Evolutionary conservation across 345 rosid genomes (phyloP), one percentile per base, ranked within the genome.

Genomic region (Cardamine resedifolia): DNA sequence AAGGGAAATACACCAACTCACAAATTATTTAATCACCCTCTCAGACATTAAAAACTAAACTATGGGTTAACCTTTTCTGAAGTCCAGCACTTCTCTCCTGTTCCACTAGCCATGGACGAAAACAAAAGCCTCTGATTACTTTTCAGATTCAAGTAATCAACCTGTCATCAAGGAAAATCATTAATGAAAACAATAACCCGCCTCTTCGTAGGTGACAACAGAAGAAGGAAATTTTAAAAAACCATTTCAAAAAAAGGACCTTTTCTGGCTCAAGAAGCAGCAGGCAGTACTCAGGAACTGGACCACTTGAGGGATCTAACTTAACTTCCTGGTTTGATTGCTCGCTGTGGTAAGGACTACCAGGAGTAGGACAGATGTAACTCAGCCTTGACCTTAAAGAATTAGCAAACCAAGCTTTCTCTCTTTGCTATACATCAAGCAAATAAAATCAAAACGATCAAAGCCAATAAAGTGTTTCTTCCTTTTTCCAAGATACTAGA

Each of bases 71-170:
- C 79, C 73, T 68, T 85, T 83, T 81, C 88, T 48, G 81, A 78
- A 73, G 85, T 81, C 97, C 96, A 89, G 72, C 71, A 67, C 58
- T 84, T 86, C 60, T 68, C 85, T 76, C 83, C 87, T 50, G 68
- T 52, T 57, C 58, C 76, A 66, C 70, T 78, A 65, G 36, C 64
- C 30, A 45, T 80, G 4, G 82, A 84, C 28, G 86, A 83, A 72
- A 80, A 89, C 60, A 60, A 33, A 74, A 86, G 68, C 80, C 97
- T 88, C 80, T 84, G 83, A 57, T 84, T 85, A 39, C 78, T 94
- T 91, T 86, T 94, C 83, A 94, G 81, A 78, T 91, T 89, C 85
- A 88, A 75, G 81, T 89, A 94, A 81, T 91, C 97, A 80, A 89
- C 95, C 96, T 91, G 84, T 47, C 67, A 75, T 64, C 27, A 39